A percentile compares a stretch with the other conserved stretches of the same genome.
phyloP scores from a whole-genome alignment of 345 rosid species.

The Moricandia moricandioides region DNA sequence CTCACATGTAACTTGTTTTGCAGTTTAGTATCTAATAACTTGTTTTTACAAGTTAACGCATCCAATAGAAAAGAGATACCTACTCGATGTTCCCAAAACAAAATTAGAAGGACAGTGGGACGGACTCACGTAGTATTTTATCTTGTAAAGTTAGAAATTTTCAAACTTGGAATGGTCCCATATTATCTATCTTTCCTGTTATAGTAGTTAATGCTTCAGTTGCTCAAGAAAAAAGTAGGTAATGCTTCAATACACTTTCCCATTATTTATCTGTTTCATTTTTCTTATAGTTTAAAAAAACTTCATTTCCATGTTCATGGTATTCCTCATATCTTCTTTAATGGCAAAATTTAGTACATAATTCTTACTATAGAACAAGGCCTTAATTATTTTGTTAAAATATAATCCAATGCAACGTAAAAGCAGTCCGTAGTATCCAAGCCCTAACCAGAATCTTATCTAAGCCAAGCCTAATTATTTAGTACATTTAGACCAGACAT shows the following conservation, averaged over 20 bases:
- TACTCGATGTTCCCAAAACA: background rate
- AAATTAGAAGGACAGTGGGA: constrained; percentile 4
- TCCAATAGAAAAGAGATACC: background rate
- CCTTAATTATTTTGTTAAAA: no score
- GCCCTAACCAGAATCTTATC: no score
- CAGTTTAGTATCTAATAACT: background rate
- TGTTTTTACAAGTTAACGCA: background rate
- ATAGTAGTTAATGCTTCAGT: constrained; percentile 23
- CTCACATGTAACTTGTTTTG: background rate
- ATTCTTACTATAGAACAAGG: background rate
- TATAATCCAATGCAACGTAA: no score
- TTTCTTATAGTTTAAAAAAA: background rate
- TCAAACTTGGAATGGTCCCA: constrained; percentile 22
- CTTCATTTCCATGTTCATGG: constrained; percentile 13
- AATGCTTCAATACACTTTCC: background rate
- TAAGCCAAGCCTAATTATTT: no score
- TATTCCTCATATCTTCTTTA: constrained; percentile 2
- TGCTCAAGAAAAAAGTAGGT: no score
- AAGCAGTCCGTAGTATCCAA: no score
- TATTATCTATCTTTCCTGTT: constrained; percentile 24
- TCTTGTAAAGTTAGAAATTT: background rate
- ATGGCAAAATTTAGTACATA: constrained; percentile 7
- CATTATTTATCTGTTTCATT: constrained; percentile 11
- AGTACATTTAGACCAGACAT: no score
- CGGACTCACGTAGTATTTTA: constrained; percentile 7